phyloP scores from a whole-genome alignment of 257 asterid species.

The Capsicum rhomboideum region DNA sequence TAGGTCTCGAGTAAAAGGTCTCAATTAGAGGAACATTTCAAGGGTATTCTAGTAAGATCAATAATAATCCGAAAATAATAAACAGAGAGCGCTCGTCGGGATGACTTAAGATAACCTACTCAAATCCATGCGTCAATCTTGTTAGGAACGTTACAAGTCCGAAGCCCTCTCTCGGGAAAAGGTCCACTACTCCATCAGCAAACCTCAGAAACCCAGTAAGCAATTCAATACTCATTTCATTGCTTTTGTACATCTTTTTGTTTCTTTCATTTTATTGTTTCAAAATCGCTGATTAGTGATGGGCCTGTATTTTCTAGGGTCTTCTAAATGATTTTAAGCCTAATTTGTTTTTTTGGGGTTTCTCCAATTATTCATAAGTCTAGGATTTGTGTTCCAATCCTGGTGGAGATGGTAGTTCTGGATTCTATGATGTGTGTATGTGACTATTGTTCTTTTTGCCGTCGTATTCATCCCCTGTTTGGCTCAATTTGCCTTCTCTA shows the following conservation, averaged over 20 bases:
- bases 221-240: too few species aligned
- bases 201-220: constrained; percentile 68
- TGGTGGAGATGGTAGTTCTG: neutral
- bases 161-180: constrained; percentile 74
- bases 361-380: neutral
- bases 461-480: neutral
- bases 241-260: neutral
- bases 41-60: too few species aligned
- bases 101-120: constrained; percentile 88
- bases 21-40: too few species aligned
- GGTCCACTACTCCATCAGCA: constrained; percentile 69
- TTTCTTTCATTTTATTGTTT: neutral
- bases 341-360: neutral
- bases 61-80: too few species aligned
- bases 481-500: neutral
- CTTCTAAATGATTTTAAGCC: neutral
- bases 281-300: neutral
- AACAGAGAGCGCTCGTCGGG: too few species aligned
- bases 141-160: constrained; percentile 68
- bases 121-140: constrained; percentile 69
- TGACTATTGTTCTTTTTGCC: neutral
- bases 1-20: too few species aligned
- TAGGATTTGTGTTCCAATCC: neutral
- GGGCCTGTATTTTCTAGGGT: neutral
- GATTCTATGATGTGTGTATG: neutral